A percentile compares a stretch with the other conserved stretches of the same genome.
Evolutionary conservation across 129 eudicot species (phyloP).

Genomic region (Lonicera japonica): DNA sequence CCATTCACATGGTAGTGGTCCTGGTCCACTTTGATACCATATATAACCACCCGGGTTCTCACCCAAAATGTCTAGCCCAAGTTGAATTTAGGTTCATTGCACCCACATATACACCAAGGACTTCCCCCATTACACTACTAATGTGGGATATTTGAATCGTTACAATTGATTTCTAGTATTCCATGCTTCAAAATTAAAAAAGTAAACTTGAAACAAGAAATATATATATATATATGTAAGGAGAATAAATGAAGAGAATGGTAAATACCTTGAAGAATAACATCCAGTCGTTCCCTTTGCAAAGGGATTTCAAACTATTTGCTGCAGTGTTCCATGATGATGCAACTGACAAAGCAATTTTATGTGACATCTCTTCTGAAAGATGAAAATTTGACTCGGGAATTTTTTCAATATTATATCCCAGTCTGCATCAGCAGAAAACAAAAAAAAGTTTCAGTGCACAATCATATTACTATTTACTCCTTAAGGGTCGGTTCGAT

Average conservation of each 20-base stretch:
- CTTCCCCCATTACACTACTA: too few species aligned
- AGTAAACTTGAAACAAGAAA: neutral
- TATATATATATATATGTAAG: too few species aligned
- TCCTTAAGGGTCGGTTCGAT: too few species aligned
- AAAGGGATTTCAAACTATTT: slow-evolving; percentile 49
- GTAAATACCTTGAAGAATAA: slow-evolving; percentile 53
- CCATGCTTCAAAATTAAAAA: slow-evolving; percentile 1
- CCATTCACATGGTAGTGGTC: too few species aligned
- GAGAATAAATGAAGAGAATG: neutral
- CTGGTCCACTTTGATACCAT: too few species aligned
- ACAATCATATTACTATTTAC: too few species aligned
- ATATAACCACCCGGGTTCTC: too few species aligned
- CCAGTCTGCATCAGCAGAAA: slow-evolving; percentile 43
- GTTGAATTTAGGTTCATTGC: too few species aligned
- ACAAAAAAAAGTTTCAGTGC: neutral
- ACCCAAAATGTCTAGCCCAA: too few species aligned
- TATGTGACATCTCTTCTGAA: slow-evolving; percentile 56
- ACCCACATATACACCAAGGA: too few species aligned
- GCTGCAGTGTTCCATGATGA: slow-evolving; percentile 58
- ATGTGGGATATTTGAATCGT: too few species aligned
- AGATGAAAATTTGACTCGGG: slow-evolving; percentile 59
- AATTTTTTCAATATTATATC: slow-evolving; percentile 57
- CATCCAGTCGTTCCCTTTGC: slow-evolving; percentile 55
- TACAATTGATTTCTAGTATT: neutral
- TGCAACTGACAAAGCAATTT: slow-evolving; percentile 45